phyloP scores from a whole-genome alignment of 768 basidiomycete genomes.

The Leccinum obscurum region DNA sequence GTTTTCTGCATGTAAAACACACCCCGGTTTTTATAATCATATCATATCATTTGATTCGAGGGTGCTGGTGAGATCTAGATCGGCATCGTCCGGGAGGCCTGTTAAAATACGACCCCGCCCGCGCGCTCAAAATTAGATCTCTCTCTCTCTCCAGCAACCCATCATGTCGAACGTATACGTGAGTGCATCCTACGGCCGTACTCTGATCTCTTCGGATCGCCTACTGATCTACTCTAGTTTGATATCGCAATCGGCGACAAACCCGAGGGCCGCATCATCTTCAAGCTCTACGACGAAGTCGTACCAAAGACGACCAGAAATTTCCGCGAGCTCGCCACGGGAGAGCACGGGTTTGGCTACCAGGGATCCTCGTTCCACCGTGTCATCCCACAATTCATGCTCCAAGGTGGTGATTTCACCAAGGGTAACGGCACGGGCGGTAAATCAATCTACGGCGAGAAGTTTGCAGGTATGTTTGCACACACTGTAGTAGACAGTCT shows the following conservation, averaged over 20 bases:
- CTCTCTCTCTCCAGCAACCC: constrained; percentile 4
- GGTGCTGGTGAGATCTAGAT: constrained; percentile 6
- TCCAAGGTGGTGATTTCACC: constrained; percentile 91
- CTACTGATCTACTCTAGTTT: constrained; percentile 48
- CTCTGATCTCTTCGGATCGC: constrained; percentile 4
- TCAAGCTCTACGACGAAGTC: constrained; percentile 82
- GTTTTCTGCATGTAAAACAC: constrained; percentile 6
- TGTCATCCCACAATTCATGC: constrained; percentile 82
- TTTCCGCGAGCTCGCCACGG: constrained; percentile 89
- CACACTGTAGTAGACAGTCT: background rate
- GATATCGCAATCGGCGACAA: constrained; percentile 53
- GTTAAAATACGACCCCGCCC: constrained; percentile 6
- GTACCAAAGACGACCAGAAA: constrained; percentile 76
- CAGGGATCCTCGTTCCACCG: constrained; percentile 71
- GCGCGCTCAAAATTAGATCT: background rate
- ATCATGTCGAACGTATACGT: constrained; percentile 28
- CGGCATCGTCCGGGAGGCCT: constrained; percentile 15
- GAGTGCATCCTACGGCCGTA: background rate
- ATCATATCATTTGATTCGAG: constrained; percentile 3
- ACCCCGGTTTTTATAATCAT: background rate
- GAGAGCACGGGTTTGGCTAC: constrained; percentile 75
- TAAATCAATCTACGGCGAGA: constrained; percentile 74
- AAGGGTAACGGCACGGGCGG: constrained; percentile 70
- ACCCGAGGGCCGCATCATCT: constrained; percentile 59
- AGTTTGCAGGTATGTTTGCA: constrained; percentile 37